phyloP scores from a whole-genome alignment of 2,329 filamentous ascomycete species.

The Trichoderma atroviride region DNA sequence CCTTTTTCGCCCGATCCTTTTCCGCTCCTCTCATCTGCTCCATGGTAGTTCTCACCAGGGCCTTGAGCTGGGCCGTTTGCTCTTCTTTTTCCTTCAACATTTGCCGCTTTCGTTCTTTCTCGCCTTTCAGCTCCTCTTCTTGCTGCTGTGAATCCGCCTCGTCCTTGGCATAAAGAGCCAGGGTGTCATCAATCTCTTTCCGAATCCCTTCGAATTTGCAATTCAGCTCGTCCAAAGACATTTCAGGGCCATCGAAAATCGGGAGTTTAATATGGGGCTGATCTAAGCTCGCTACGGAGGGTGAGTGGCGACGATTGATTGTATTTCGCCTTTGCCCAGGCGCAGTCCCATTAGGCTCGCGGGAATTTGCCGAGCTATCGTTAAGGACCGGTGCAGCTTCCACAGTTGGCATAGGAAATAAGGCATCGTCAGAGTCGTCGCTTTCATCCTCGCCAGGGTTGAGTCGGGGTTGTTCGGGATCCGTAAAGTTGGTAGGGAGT shows the following conservation, averaged over 20 bases:
- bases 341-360: conserved; percentile 61
- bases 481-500: conserved; percentile 58
- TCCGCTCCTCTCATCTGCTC: conserved; percentile 80
- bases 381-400: conserved; percentile 66
- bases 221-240: conserved; percentile 76
- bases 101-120: conserved; percentile 77
- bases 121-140: conserved; percentile 69
- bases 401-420: conserved; percentile 56
- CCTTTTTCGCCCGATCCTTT: conserved; percentile 76
- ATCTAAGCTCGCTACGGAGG: conserved; percentile 64
- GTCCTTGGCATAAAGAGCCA: conserved; percentile 70
- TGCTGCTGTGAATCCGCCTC: conserved; percentile 69
- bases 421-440: conserved; percentile 51
- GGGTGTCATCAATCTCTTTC: conserved; percentile 79
- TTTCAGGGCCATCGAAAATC: conserved; percentile 58
- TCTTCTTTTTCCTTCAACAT: conserved; percentile 88
- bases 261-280: conserved; percentile 51
- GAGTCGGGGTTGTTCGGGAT: conserved; percentile 51
- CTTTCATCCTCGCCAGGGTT: conserved; percentile 45
- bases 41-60: conserved; percentile 77
- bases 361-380: conserved; percentile 59
- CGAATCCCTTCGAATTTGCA: conserved; percentile 78
- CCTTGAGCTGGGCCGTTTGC: conserved; percentile 79
- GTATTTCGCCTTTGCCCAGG: conserved; percentile 53
- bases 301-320: conserved; percentile 74